Percentiles rank a stretch among this genome's conserved stretches.
phyloP scores from a whole-genome alignment of 768 basidiomycete genomes.

The Chiua virens region DNA sequence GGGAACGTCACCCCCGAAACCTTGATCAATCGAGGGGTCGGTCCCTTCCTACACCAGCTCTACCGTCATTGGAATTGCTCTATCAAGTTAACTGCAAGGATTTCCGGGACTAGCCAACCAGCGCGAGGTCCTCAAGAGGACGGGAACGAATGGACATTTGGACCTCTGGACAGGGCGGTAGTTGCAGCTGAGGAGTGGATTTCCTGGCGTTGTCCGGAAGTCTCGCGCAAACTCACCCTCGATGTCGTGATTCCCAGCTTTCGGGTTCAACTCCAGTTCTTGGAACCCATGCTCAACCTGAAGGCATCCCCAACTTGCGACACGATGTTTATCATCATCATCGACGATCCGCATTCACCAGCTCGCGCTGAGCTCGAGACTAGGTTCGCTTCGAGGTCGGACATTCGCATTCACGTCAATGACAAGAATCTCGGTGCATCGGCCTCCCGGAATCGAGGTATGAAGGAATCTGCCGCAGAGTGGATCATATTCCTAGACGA shows the following conservation, averaged over 20 bases:
- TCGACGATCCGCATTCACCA: conserved; percentile 51
- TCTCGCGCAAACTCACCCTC: conserved; percentile 43
- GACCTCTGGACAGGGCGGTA: conserved; percentile 43
- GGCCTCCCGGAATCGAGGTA: conserved; percentile 53
- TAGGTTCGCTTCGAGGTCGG: conserved; percentile 42
- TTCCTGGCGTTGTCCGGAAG: conserved; percentile 13
- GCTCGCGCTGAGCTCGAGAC: conserved; percentile 36
- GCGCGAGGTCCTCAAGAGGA: conserved; percentile 51
- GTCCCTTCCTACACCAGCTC: conserved; percentile 59
- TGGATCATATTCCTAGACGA: conserved; percentile 67
- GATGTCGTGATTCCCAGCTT: conserved; percentile 60
- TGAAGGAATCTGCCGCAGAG: conserved; percentile 54
- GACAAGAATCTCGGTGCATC: conserved; percentile 49
- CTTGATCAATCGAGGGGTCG: conserved; percentile 62
- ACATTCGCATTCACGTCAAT: conserved; percentile 57
- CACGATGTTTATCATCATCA: conserved; percentile 57
- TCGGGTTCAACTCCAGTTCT: conserved; percentile 45
- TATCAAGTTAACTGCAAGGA: too few species aligned
- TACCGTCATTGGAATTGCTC: conserved; percentile 56
- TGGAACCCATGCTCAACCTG: conserved; percentile 45
- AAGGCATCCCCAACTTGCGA: conserved; percentile 40
- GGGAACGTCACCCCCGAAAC: conserved; percentile 49
- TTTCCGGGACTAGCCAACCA: conserved; percentile 31
- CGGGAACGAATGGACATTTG: conserved; percentile 49
- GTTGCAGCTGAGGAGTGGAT: conserved; percentile 39